A percentile compares a stretch with the other conserved stretches of the same genome.
Conservation (phyloP, 106 monocot genomes). For the Xerophyta viscosa region DNA sequence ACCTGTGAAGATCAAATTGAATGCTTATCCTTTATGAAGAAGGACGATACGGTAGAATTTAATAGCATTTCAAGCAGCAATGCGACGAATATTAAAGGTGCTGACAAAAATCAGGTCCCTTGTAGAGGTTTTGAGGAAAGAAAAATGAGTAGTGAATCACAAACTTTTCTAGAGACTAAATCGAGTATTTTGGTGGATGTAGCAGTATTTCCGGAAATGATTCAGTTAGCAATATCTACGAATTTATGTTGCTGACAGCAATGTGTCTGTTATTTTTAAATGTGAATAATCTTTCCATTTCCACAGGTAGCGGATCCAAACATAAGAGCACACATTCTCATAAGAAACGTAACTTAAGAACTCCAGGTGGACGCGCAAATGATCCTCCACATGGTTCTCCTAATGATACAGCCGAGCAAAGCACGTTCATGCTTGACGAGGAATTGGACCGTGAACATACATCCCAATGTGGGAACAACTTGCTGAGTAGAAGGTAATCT, state of each 20-base stretch:
- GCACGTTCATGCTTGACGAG: slow-evolving; percentile 92
- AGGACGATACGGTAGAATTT: slow-evolving; percentile 11
- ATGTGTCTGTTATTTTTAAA: no score
- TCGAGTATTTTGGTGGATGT: slow-evolving; percentile 9
- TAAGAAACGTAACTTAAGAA: slow-evolving; percentile 8
- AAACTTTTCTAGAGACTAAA: slow-evolving; percentile 3
- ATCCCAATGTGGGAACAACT: slow-evolving; percentile 19
- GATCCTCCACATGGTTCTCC: slow-evolving; percentile 22
- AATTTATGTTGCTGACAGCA: background rate
- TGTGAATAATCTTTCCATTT: background rate
- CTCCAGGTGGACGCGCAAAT: slow-evolving; percentile 16
- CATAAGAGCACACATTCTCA: slow-evolving; percentile 3
- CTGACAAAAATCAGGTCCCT: slow-evolving; percentile 4
- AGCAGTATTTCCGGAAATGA: slow-evolving; percentile 2
- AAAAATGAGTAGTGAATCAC: slow-evolving; percentile 4
- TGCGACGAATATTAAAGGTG: slow-evolving; percentile 8
- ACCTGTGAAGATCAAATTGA: slow-evolving; percentile 13
- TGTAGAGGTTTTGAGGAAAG: slow-evolving; percentile 3
- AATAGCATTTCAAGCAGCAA: slow-evolving; percentile 1
- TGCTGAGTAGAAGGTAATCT: slow-evolving; percentile 40
- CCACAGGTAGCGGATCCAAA: slow-evolving; percentile 11
- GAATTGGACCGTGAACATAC: slow-evolving; percentile 65
- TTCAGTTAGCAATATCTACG: slow-evolving; percentile 12
- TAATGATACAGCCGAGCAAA: slow-evolving; percentile 39
- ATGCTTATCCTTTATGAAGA: background rate